Conservation (phyloP, 495 filamentous ascomycete genomes). For the Aspergillus kassunensis region DNA sequence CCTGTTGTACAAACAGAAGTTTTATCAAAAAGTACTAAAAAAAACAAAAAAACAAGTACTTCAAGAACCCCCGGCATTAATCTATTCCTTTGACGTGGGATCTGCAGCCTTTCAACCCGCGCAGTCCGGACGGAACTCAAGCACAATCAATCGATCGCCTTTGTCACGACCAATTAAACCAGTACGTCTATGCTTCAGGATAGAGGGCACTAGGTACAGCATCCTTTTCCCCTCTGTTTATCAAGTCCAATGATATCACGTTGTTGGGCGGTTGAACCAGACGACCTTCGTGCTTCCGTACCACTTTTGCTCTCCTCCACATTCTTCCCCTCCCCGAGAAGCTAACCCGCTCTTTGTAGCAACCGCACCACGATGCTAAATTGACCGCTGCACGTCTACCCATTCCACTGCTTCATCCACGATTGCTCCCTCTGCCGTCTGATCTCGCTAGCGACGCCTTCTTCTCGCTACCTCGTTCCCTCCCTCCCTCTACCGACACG, state of each 20-base stretch:
- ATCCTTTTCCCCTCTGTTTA: neutral
- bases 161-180: conserved; percentile 4
- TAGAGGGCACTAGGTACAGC: conserved; percentile 1
- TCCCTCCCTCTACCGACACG: conserved; percentile 20
- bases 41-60: neutral
- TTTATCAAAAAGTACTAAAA: conserved; percentile 1
- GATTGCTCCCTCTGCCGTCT: conserved; percentile 5
- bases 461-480: conserved; percentile 15
- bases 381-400: conserved; percentile 18
- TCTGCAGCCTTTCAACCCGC: conserved; percentile 16
- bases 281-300: conserved; percentile 13
- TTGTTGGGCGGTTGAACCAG: conserved; percentile 18
- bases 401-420: conserved; percentile 12
- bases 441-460: conserved; percentile 9
- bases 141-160: conserved; percentile 9
- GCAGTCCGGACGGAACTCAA: conserved; percentile 6
- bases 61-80: conserved; percentile 8
- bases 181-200: neutral
- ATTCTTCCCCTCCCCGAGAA: conserved; percentile 11
- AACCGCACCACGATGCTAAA: conserved; percentile 16
- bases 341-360: conserved; percentile 15
- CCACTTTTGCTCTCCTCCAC: conserved; percentile 10
- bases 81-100: conserved; percentile 15
- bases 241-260: conserved; percentile 16
- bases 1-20: conserved; percentile 6